Conservation (phyloP, 208 protist genomes). For the Strigomonas galati region DNA sequence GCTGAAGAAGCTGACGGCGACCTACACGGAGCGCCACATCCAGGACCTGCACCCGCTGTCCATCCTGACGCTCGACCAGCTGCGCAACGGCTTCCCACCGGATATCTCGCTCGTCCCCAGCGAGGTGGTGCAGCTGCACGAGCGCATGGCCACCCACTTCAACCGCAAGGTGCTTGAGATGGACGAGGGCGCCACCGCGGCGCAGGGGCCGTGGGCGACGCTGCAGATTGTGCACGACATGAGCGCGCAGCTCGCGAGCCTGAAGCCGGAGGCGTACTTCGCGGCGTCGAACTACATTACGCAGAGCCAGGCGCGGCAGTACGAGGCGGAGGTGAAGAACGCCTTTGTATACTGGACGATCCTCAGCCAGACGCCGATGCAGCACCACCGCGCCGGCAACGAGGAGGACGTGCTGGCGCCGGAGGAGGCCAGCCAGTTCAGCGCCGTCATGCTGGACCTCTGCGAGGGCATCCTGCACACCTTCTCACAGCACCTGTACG, state of each 20-base stretch:
- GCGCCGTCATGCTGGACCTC: conserved; percentile 40
- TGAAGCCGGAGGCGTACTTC: conserved; percentile 84
- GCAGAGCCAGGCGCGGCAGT: conserved; percentile 72
- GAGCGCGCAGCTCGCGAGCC: conserved; percentile 32
- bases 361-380: conserved; percentile 25
- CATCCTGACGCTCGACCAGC: conserved; percentile 78
- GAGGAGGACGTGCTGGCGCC: conserved; percentile 35
- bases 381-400: conserved; percentile 18
- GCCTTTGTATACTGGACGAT: conserved; percentile 77
- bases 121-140: conserved; percentile 84
- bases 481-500: conserved; percentile 74
- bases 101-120: conserved; percentile 86
- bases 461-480: conserved; percentile 51
- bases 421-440: conserved; percentile 44
- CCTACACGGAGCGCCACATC: conserved; percentile 61
- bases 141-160: conserved; percentile 60
- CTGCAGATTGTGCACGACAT: conserved; percentile 44
- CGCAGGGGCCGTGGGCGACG: conserved; percentile 25
- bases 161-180: conserved; percentile 29
- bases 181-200: not conserved
- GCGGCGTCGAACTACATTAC: conserved; percentile 76
- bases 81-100: conserved; percentile 78
- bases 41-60: conserved; percentile 85
- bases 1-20: conserved; percentile 67
- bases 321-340: conserved; percentile 84